Evolutionary conservation across 495 filamentous ascomycete genomes (phyloP).

Genomic region (Xylaria castorea): DNA sequence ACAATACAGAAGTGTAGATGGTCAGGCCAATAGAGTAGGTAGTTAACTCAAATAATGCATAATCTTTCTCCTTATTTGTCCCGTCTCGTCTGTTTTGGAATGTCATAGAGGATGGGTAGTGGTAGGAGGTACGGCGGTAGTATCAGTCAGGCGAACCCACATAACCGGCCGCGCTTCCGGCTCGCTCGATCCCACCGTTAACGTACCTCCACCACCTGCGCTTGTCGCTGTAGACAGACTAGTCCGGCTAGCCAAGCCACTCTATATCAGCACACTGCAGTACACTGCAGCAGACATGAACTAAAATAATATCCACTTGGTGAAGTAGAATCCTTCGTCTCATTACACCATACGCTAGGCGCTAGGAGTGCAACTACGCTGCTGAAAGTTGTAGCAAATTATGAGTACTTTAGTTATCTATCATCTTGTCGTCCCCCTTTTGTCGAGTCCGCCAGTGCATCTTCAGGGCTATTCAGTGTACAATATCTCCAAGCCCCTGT

Average conservation of each 20-base stretch:
- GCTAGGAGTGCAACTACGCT: background rate
- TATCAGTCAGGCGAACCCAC: slow-evolving; percentile 9
- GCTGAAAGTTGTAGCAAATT: background rate
- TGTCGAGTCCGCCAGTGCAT: background rate
- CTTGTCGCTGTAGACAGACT: background rate
- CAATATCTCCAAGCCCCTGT: slow-evolving; percentile 5
- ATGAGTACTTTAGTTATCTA: background rate
- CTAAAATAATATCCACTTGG: slow-evolving; percentile 5
- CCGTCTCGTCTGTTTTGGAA: background rate
- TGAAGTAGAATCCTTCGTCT: slow-evolving; percentile 2
- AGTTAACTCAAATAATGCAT: background rate
- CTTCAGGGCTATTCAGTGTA: background rate
- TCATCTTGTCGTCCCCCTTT: slow-evolving; percentile 18
- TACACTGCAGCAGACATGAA: background rate
- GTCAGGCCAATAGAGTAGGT: background rate
- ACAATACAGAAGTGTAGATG: background rate
- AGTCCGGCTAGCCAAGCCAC: background rate
- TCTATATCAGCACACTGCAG: background rate
- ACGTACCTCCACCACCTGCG: background rate
- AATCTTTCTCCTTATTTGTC: background rate
- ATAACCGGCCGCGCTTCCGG: slow-evolving; percentile 20
- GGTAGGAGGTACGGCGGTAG: slow-evolving; percentile 4
- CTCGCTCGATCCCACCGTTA: slow-evolving; percentile 4
- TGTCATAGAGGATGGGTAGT: background rate
- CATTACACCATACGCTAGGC: background rate